Percentiles rank a stretch among this genome's conserved stretches.
These are phyloP conservation scores for Xerocomellus intermedius DNA, from an alignment of 768 basidiomycete species.

Conservation along the genomic window DNA sequence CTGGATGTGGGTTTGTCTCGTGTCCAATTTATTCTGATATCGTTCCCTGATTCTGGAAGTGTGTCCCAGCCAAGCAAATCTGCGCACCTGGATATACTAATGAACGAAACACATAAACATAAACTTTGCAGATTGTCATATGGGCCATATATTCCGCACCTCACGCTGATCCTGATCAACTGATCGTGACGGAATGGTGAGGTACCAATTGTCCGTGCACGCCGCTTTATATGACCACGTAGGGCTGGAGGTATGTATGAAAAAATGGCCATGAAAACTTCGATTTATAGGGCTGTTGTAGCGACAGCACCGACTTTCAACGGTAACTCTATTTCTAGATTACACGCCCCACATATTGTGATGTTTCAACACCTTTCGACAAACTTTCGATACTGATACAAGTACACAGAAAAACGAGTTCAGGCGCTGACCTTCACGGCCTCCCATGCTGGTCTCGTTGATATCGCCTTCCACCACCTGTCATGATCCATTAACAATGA, in stretches of 20 bases:
- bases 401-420: neutral
- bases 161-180: neutral
- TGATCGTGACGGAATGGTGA: neutral
- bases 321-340: neutral
- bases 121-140: neutral
- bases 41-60: neutral
- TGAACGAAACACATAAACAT: neutral
- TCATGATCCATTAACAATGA: neutral
- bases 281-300: neutral
- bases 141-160: neutral
- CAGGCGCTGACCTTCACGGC: slow-evolving; percentile 40
- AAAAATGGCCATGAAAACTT: neutral
- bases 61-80: neutral
- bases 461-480: slow-evolving; percentile 55
- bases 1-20: neutral
- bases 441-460: slow-evolving; percentile 46
- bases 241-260: too few relatives aligned
- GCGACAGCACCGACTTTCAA: neutral
- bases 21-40: neutral
- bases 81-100: neutral
- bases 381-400: neutral
- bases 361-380: neutral
- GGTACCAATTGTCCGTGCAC: neutral
- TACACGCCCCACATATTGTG: neutral
- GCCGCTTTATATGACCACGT: neutral